Base-by-base conservation (phyloP, 1,139 yeast species). In the Hemisphaericaspora xylofermentans region DNA sequence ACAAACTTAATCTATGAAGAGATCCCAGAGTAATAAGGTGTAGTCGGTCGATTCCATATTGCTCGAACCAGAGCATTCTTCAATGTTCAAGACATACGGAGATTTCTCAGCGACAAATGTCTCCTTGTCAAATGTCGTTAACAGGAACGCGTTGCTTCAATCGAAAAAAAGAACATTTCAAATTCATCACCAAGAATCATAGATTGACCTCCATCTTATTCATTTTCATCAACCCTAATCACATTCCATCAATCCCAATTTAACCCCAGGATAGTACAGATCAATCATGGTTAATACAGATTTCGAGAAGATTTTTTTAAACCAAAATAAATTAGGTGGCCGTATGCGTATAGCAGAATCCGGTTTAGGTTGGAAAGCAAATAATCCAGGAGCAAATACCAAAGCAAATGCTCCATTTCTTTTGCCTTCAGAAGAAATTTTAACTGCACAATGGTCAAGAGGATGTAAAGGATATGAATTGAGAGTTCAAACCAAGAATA, bases 291-390 rank as follows among this genome's bases (percentile, higher is more conserved):
- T 67, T 18, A 71, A 71, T 54, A 68, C 71, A 16, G 86, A 89
- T 60, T 91, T 87, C 59, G 97, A 89, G 57, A 80, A 83, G 61
- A 88, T 93, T 50, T 89, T 86, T 61, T 72, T 88, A 60, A 91
- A 94, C 64, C 96, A 87, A 63, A 86, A 96, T 45, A 81, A 82
- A 51, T 73, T 76, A 41, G 78, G 81, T 35, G 99, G 99, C 15
- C 83, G 95, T 53, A 85, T 93, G 77, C 88, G 98, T 64, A 79
- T 94, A 49, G 96, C 97, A 8, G 93, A 86, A 49, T 83, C 94
- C 14, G 99, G 99, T 37, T 76, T 93, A 34, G 99, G 99, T 38
- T 93, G 99, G 99, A 93, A 91, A 58, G 88, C 89, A 0, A 52
- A 64, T 5, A 51, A 51, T n/a, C 32, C 41, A 21, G 38, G 49